These are phyloP conservation scores for Pythium insidiosum DNA, from an alignment of 352 stramenopile genomes.

Conservation along the genomic window DNA sequence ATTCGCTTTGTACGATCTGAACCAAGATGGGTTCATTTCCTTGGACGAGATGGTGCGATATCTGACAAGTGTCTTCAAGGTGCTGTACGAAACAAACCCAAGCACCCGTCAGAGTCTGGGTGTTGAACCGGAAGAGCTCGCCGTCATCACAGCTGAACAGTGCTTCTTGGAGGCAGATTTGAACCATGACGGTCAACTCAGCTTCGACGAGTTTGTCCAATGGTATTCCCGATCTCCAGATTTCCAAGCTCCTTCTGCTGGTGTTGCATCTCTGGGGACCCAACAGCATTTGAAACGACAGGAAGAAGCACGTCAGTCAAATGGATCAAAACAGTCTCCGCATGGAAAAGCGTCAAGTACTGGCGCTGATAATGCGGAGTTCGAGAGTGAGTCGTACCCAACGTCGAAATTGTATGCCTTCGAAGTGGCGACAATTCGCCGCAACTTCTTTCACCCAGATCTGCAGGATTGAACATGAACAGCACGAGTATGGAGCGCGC, in stretches of 20 bases:
- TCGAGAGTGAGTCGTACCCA: slow-evolving; percentile 7
- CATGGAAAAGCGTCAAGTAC: neutral
- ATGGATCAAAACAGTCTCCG: neutral
- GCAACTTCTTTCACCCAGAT: slow-evolving; percentile 1
- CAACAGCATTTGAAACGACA: slow-evolving; percentile 4
- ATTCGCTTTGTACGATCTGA: slow-evolving; percentile 85
- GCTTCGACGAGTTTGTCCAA: slow-evolving; percentile 80
- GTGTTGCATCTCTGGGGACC: slow-evolving; percentile 11
- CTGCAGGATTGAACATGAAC: slow-evolving; percentile 43
- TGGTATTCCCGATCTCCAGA: slow-evolving; percentile 71
- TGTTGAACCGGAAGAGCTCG: slow-evolving; percentile 62
- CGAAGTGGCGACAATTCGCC: neutral
- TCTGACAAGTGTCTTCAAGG: slow-evolving; percentile 78
- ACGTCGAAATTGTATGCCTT: slow-evolving; percentile 7
- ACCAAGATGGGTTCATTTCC: slow-evolving; percentile 80
- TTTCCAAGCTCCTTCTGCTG: slow-evolving; percentile 31
- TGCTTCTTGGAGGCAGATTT: slow-evolving; percentile 82
- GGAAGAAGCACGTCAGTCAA: neutral
- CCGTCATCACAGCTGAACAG: slow-evolving; percentile 70
- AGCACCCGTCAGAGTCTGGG: slow-evolving; percentile 46
- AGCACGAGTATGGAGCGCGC: slow-evolving; percentile 72
- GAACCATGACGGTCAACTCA: slow-evolving; percentile 72
- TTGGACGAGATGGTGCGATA: slow-evolving; percentile 88
- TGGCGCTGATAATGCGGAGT: neutral
- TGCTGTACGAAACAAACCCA: slow-evolving; percentile 77